Evolutionary conservation across 306 rosid species (phyloP), one percentile per base, ranked within the genome.

Genomic region (Abrus precatorius): DNA sequence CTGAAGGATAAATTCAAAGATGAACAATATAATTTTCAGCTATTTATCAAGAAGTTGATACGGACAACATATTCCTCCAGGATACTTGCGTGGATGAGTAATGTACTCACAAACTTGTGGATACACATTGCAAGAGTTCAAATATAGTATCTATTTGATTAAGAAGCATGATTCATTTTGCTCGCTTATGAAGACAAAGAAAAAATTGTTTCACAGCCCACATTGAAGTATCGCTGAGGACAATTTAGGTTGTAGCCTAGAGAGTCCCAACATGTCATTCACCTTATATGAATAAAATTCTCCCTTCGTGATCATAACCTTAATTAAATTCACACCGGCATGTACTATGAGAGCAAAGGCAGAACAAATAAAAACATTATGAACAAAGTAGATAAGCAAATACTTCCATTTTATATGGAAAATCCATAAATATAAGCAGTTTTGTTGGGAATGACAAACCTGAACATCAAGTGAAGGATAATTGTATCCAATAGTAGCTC

Each of bases 391-490:
- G 9, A 49, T 29, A 52, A 1, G 28, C 59, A 33, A 11, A 66
- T 64, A 47, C 6, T 69, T 30, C 12, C 44, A 71, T n/a, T 29
- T n/a, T 2, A 9, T 5, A 44, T 20, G 34, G 14, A 81, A 72
- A 33, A 12, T 4, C 62, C 44, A 60, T 33, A 7, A 56, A 76
- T 3, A 20, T 13, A 7, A 79, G 50, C 13, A 45, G 13, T 48
- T 72, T 73, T 60, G 66, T 30, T n/a, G 14, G 50, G 29, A 29
- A 77, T 41, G 32, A 66, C 83, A 84, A 61, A 93, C 99, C 97
- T 89, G 89, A 88, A n/a, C 27, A 74, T 57, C 41, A 50, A 55
- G 14, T 13, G 91, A 77, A 73, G 96, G 94, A 76, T 95, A 95
- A 36, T 20, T 72, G 82, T 83, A 93, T n/a, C 89, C 92, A 67